These are phyloP conservation scores for Dissophora ornata DNA, from an alignment of 192 early-diverging fungal genomes.

Conservation along the genomic window DNA sequence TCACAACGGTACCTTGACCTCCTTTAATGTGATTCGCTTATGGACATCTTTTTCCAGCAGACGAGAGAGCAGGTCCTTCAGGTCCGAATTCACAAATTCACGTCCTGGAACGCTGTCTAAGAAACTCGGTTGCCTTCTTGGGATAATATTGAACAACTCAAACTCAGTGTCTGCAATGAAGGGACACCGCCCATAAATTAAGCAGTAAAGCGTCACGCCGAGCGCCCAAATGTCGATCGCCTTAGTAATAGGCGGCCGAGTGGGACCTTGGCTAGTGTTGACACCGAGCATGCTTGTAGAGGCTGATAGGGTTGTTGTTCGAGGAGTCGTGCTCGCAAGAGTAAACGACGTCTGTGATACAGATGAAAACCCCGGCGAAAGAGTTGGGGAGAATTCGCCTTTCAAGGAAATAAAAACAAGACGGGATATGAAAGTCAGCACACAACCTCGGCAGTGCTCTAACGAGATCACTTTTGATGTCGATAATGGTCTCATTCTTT, in stretches of 20 bases:
- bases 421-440: background rate
- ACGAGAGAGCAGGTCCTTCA: constrained; percentile 78
- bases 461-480: no score
- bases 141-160: constrained; percentile 95
- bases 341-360: constrained; percentile 39
- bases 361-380: constrained; percentile 26
- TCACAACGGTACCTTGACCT: constrained; percentile 89
- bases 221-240: constrained; percentile 99
- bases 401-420: background rate
- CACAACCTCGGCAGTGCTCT: background rate
- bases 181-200: constrained; percentile 91
- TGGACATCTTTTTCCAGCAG: constrained; percentile 90
- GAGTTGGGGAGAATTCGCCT: constrained; percentile 37
- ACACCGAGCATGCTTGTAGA: constrained; percentile 6
- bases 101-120: constrained; percentile 61
- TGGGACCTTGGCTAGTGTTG: background rate
- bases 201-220: constrained; percentile 96
- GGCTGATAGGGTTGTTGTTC: constrained; percentile 8
- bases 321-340: constrained; percentile 14
- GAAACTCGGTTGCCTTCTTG: constrained; percentile 71
- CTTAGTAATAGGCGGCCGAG: constrained; percentile 71
- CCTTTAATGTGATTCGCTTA: constrained; percentile 84
- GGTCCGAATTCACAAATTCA: constrained; percentile 62
- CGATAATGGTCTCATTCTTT: background rate
- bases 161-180: constrained; percentile 97